Base-by-base conservation (phyloP, 2,329 filamentous ascomycete genomes). In the Fusarium devonianum region DNA sequence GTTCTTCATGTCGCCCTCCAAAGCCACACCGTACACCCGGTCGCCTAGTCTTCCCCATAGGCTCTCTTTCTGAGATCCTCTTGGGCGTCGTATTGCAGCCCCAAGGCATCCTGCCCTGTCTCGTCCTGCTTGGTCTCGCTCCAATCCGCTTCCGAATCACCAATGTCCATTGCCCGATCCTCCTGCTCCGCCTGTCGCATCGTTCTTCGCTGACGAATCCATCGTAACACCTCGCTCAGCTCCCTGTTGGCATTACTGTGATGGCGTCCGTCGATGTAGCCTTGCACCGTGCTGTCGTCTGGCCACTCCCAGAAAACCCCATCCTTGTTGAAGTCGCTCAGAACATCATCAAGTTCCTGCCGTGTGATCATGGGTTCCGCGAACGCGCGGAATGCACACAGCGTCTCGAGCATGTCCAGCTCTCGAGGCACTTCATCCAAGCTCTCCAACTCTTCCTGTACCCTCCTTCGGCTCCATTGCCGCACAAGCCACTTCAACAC, bases 401-500 rank as follows among this genome's bases (percentile, higher is more conserved):
- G 56, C 19, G 72, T 71, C 18, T 73, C 67, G 10, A 62, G 58
- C 55, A 75, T 72, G 48, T 72, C 67, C 16, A 68, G 58, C 30
- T 67, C 63, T 5, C 55, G 36, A 21, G 71, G 67, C n/a, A 66
- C 48, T 42, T 75, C 69, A 14, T 74, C 60, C 36, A 68, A 45
- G 36, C 71, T 62, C 19, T 62, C 55, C 48, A 76, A 66, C 41
- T 73, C 71, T 12, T 73, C 69, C 5, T 71, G 60, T 23, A 71
- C 48, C 8, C 66, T 64, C 18, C 63, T 44, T 16, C 66, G 67
- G 5, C 67, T 64, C 70, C 78, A 78, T 56, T 84, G 70, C 17
- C 69, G 58, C 1, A 80, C 69, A 57, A 87, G 80, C 85, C 86
- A 92, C 21, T 72, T 68, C 11, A 87, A 69, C 5, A 86, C 69